Evolutionary conservation across 345 rosid genomes (phyloP).

Genomic region (Moringa oleifera): DNA sequence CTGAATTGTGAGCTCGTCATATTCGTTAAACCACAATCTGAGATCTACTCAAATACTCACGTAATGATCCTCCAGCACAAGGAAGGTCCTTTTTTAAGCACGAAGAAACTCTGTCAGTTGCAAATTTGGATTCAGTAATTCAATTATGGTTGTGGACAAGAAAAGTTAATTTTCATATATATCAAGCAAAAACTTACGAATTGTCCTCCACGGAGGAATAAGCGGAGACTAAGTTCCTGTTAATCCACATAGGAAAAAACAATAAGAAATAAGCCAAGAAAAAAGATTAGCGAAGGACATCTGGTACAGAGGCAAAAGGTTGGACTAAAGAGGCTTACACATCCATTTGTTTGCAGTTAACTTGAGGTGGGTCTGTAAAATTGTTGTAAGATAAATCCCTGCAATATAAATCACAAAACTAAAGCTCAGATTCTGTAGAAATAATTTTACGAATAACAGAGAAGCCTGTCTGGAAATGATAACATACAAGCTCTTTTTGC

Average conservation of each 20-base stretch:
- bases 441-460: background rate
- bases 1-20: background rate
- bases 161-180: no score
- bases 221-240: constrained; percentile 74
- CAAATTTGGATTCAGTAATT: constrained; percentile 5
- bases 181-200: constrained; percentile 43
- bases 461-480: background rate
- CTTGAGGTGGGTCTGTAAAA: constrained; percentile 38
- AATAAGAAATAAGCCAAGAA: constrained; percentile 1
- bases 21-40: background rate
- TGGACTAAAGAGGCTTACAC: constrained; percentile 39
- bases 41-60: constrained; percentile 33
- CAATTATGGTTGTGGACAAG: background rate
- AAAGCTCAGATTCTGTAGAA: background rate
- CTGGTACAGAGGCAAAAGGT: background rate
- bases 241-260: constrained; percentile 4
- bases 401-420: constrained; percentile 5
- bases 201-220: constrained; percentile 29
- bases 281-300: constrained; percentile 5
- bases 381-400: constrained; percentile 92
- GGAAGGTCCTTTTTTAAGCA: constrained; percentile 70
- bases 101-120: constrained; percentile 41
- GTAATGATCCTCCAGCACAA: constrained; percentile 33
- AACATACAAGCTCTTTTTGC: constrained; percentile 35
- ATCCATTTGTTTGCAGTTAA: constrained; percentile 32